Conservation (phyloP, 2,329 filamentous ascomycete genomes). For the Parastagonospora nodorum region DNA sequence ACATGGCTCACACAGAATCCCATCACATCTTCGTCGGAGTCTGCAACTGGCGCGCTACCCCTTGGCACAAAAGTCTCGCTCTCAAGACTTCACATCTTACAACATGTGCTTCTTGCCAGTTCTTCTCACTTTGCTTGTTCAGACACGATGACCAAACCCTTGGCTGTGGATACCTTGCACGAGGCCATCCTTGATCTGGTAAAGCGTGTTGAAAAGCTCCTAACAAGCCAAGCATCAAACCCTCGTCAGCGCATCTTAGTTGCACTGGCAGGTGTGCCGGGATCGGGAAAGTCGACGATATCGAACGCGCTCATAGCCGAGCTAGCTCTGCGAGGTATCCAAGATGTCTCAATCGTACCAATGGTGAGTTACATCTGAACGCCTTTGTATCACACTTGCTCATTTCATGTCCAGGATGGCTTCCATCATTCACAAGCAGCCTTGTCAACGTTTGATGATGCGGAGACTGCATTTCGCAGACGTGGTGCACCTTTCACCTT, state of each 20-base stretch:
- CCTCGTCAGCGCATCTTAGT: constrained; percentile 29
- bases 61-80: too few species aligned
- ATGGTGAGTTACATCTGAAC: constrained; percentile 22
- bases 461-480: constrained; percentile 24
- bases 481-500: constrained; percentile 36
- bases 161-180: constrained; percentile 9
- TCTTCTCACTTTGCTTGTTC: background rate
- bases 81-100: too few species aligned
- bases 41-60: too few species aligned
- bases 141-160: constrained; percentile 14
- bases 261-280: constrained; percentile 34
- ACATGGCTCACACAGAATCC: background rate
- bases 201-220: constrained; percentile 22
- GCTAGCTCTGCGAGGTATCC: constrained; percentile 19
- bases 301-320: constrained; percentile 26
- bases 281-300: constrained; percentile 34
- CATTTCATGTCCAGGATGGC: constrained; percentile 22
- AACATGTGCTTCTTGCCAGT: background rate
- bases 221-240: constrained; percentile 21
- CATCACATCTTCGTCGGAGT: background rate
- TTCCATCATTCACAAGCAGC: constrained; percentile 29
- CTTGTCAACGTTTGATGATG: constrained; percentile 22
- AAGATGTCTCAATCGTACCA: constrained; percentile 27
- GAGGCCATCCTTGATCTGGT: constrained; percentile 23
- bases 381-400: background rate